Evolutionary conservation across 2,329 filamentous ascomycete genomes (phyloP), one percentile per base, ranked within the genome.

Genomic region (Aspergillus latus): DNA sequence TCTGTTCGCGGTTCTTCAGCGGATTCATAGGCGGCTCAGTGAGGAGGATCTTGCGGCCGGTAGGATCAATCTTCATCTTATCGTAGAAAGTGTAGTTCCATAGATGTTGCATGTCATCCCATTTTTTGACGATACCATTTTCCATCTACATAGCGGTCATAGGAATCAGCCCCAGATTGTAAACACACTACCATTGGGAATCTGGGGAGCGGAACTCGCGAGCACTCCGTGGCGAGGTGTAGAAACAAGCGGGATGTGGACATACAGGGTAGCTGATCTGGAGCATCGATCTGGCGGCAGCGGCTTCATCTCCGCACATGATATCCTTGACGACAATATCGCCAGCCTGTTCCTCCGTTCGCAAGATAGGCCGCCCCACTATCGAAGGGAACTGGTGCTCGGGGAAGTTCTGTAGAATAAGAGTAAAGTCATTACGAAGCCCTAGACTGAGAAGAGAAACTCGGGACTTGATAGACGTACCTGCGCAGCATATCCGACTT

Each of bases 21-120:
- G 94, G 94, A 78, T 99, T 97, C 89, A 97, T 94, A 13, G 94
- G 94, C 36, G 94, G 93, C 78, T 99, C 94, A 46, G 93, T 97
- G 66, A 97, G 84, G 62, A 99, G 84, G 74, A 99, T 97, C 84
- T 99, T 99, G 76, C 92, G 91, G 64, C 91, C 93, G 21, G 85
- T 85, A 2, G 94, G 86, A 74, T 97, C 90, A 66, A 99, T 82
- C 76, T 92, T 86, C 85, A 99, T 90, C 85, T 97, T 97, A 75
- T 99, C 93, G 76, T 85, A 88, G 76, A 99, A 99, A 26, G 94
- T 99, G 76, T 95, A 97, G 79, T 99, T 93, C 94, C 94, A 99
- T 54, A 99, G 87, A 73, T 97, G 93, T 80, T 96, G 90, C 94
- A 99, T 99, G 76, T 99, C 94, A 67, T 99, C 94, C 94, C 94